A percentile compares a stretch with the other conserved stretches of the same genome.
These are phyloP conservation scores for Podospora anserina DNA, from an alignment of 495 filamentous ascomycete genomes.

Conservation along the genomic window DNA sequence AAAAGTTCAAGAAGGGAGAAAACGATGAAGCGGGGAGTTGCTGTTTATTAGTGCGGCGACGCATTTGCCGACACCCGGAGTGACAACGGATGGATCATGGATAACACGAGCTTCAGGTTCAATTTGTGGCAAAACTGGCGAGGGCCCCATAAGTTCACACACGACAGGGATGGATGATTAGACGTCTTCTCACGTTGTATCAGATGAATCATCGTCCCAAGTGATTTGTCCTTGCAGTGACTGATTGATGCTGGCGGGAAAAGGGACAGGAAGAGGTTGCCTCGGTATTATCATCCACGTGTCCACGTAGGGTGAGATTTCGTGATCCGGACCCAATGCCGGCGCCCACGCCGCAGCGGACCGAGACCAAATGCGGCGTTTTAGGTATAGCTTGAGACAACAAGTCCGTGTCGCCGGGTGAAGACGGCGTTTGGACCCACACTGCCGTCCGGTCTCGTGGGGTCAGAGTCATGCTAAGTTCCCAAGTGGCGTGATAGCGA, in stretches of 20 bases:
- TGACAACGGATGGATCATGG: not conserved
- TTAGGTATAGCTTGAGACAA: constrained; percentile 15
- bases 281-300: constrained; percentile 41
- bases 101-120: not conserved
- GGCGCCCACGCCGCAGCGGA: not conserved
- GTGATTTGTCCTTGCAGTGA: not conserved
- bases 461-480: not conserved
- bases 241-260: not conserved
- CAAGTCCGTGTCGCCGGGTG: not conserved
- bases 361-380: constrained; percentile 17
- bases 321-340: not conserved
- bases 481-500: not conserved
- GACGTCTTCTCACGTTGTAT: not conserved
- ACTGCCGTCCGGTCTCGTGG: not conserved
- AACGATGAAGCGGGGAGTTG: not conserved
- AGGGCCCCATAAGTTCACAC: too few species aligned
- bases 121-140: too few species aligned
- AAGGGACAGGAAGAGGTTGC: not conserved
- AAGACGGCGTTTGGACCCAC: constrained; percentile 1
- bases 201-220: not conserved
- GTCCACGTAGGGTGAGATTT: not conserved
- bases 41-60: not conserved
- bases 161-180: not conserved
- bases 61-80: not conserved
- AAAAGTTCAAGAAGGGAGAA: constrained; percentile 7